These are phyloP conservation scores for Hyphopichia pseudoburtonii DNA, from an alignment of 1,139 yeast genomes.

Conservation along the genomic window DNA sequence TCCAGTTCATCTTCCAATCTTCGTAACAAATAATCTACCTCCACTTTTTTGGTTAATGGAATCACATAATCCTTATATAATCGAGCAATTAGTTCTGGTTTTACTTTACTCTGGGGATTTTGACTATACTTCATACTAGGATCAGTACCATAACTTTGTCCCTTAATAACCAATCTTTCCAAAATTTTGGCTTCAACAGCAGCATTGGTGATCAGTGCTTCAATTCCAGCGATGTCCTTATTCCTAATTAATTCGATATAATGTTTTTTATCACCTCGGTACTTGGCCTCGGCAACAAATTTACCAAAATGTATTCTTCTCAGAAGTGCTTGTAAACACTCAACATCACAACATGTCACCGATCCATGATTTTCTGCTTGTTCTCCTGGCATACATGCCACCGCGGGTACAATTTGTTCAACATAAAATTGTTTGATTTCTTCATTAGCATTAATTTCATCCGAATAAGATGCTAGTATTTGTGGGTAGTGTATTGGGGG, in stretches of 20 bases:
- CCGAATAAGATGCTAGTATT: constrained; percentile 69
- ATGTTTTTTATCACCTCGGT: constrained; percentile 60
- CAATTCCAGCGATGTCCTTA: constrained; percentile 71
- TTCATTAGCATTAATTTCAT: constrained; percentile 73
- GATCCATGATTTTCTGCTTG: constrained; percentile 88
- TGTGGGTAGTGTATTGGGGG: constrained; percentile 81
- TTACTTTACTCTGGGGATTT: constrained; percentile 70
- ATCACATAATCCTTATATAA: constrained; percentile 87
- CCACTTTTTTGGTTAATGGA: constrained; percentile 93
- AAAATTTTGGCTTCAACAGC: constrained; percentile 85
- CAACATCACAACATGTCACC: constrained; percentile 82
- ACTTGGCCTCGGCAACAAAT: constrained; percentile 96
- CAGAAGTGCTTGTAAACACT: constrained; percentile 83
- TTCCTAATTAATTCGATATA: constrained; percentile 66
- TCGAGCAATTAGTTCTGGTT: constrained; percentile 76
- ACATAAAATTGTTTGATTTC: constrained; percentile 70
- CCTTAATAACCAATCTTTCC: constrained; percentile 74
- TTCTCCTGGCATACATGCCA: constrained; percentile 69
- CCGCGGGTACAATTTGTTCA: constrained; percentile 66
- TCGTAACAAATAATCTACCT: constrained; percentile 83
- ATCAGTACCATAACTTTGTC: constrained; percentile 83
- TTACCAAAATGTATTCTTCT: constrained; percentile 95
- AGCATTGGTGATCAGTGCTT: constrained; percentile 76
- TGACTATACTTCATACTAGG: constrained; percentile 74
- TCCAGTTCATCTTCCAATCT: constrained; percentile 64